Evolutionary conservation across 371 early-diverging fungal genomes (phyloP).

Genomic region (Conidiobolus incongruus): DNA sequence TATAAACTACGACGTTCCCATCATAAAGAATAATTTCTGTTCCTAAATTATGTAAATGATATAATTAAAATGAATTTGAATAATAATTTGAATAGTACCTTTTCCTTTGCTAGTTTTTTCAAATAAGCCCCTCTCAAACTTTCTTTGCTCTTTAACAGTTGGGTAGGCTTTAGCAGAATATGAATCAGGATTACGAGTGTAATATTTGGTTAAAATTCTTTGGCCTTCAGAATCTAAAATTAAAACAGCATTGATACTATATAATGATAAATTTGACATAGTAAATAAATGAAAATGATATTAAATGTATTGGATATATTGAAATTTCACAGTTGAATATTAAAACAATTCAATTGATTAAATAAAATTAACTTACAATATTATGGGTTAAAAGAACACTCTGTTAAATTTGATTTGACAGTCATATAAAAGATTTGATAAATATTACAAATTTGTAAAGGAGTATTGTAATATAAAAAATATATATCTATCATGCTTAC

Average conservation of each 20-base stretch:
- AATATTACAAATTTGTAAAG: too few relatives aligned
- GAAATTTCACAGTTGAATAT: too few relatives aligned
- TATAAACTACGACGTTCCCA: conserved; percentile 70
- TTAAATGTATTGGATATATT: too few relatives aligned
- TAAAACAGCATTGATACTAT: conserved; percentile 67
- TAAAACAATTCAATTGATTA: too few relatives aligned
- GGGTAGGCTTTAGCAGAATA: conserved; percentile 13
- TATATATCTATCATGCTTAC: too few relatives aligned
- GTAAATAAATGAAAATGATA: background rate
- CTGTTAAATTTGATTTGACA: too few relatives aligned
- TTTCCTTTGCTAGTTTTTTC: conserved; percentile 63
- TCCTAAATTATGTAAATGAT: too few relatives aligned
- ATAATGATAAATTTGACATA: conserved; percentile 62
- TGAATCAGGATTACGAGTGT: conserved; percentile 17
- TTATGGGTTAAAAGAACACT: too few relatives aligned
- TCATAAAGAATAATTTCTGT: conserved; percentile 81
- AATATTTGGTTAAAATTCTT: conserved; percentile 84
- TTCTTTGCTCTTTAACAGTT: conserved; percentile 64
- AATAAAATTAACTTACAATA: too few relatives aligned
- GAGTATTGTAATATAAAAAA: too few relatives aligned
- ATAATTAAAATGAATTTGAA: too few relatives aligned
- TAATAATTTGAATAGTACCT: conserved; percentile 11
- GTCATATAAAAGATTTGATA: too few relatives aligned
- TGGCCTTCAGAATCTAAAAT: conserved; percentile 85
- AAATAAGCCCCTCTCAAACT: conserved; percentile 78